These are phyloP conservation scores for Pseudoneurospora amorphoporcata DNA, from an alignment of 495 filamentous ascomycete species.

Conservation along the genomic window DNA sequence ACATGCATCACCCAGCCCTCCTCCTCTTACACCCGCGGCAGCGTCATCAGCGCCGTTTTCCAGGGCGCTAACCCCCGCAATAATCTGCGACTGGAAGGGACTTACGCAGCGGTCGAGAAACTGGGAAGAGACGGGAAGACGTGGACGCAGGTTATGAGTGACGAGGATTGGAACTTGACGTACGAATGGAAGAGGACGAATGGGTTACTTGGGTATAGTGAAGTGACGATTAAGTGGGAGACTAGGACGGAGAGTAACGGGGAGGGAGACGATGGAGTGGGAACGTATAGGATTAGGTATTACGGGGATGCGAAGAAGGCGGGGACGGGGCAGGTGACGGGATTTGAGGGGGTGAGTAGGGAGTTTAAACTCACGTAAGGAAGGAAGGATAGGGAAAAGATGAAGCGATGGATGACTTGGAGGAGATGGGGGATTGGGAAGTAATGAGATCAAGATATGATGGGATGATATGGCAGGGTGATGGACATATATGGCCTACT, in stretches of 20 bases:
- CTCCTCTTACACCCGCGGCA: conserved; percentile 48
- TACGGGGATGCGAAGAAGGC: conserved; percentile 69
- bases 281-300: conserved; percentile 74
- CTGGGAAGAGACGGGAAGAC: conserved; percentile 25
- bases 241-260: conserved; percentile 42
- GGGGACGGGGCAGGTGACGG: conserved; percentile 49
- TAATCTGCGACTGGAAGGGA: conserved; percentile 69
- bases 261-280: conserved; percentile 46
- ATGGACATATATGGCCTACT: background rate
- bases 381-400: background rate
- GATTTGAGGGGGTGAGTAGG: conserved; percentile 64
- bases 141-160: conserved; percentile 63
- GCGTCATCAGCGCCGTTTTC: conserved; percentile 60
- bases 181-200: conserved; percentile 77
- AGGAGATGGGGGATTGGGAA: background rate
- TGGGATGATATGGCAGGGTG: background rate
- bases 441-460: background rate
- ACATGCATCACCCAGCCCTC: conserved; percentile 48
- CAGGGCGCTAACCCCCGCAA: conserved; percentile 88
- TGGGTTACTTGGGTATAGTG: conserved; percentile 59
- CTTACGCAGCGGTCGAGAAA: conserved; percentile 70
- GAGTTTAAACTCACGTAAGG: conserved; percentile 43
- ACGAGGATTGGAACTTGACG: conserved; percentile 71
- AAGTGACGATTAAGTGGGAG: conserved; percentile 72
- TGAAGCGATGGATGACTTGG: background rate